phyloP scores from a whole-genome alignment of 805 yeast genomes.

The Yamadazyma philogaea region DNA sequence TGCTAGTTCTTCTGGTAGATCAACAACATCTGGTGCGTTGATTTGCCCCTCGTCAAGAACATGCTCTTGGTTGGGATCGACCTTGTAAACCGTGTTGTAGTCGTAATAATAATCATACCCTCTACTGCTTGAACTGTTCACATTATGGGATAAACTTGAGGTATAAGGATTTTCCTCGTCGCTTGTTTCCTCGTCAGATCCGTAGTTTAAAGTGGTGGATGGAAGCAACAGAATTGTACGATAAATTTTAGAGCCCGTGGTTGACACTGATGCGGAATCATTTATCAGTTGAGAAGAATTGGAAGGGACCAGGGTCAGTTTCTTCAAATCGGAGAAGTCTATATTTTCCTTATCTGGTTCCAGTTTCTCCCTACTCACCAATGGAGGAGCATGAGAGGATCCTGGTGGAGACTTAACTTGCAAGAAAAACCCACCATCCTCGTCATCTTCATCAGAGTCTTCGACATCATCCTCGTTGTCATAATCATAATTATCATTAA shows the following conservation, averaged over 20 bases:
- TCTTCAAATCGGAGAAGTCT: background rate
- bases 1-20: slow-evolving; percentile 45
- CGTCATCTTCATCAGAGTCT: slow-evolving; percentile 45
- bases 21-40: slow-evolving; percentile 37
- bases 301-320: slow-evolving; percentile 3
- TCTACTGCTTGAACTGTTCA: slow-evolving; percentile 55
- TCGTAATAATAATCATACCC: slow-evolving; percentile 79
- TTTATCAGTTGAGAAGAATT: slow-evolving; percentile 18
- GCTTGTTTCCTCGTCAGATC: slow-evolving; percentile 60
- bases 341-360: slow-evolving; percentile 12
- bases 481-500: slow-evolving; percentile 12
- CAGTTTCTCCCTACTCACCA: slow-evolving; percentile 12
- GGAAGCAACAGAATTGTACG: slow-evolving; percentile 79
- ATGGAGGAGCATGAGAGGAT: slow-evolving; percentile 25
- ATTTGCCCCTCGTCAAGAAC: slow-evolving; percentile 18
- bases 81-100: slow-evolving; percentile 71
- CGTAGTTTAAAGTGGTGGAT: slow-evolving; percentile 79
- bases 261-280: slow-evolving; percentile 30
- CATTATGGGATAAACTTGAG: slow-evolving; percentile 65
- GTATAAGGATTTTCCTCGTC: slow-evolving; percentile 54
- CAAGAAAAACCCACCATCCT: slow-evolving; percentile 67
- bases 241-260: slow-evolving; percentile 25
- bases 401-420: slow-evolving; percentile 46
- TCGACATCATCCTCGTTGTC: slow-evolving; percentile 25
- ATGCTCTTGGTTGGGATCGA: slow-evolving; percentile 43